Evolutionary conservation across 2,329 filamentous ascomycete genomes (phyloP).

Genomic region (Alternaria infectoria): DNA sequence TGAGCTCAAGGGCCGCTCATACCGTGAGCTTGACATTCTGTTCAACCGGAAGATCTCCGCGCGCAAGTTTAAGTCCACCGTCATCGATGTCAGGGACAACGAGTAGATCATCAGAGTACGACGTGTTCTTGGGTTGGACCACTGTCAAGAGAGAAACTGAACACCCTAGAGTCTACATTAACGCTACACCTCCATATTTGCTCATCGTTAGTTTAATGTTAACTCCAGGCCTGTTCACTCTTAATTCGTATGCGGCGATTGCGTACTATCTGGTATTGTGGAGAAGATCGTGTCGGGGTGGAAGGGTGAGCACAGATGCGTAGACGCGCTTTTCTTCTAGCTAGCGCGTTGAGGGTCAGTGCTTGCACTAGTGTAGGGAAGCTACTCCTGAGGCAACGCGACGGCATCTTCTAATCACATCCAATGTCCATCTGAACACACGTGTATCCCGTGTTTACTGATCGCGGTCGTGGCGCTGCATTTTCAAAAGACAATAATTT

Average conservation of each 20-base stretch:
- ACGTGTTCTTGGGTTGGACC: not conserved
- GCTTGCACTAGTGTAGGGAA: not conserved
- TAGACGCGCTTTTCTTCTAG: not conserved
- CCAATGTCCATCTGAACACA: not conserved
- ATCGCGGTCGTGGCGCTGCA: not conserved
- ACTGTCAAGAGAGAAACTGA: not conserved
- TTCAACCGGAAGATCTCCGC: conserved; percentile 55
- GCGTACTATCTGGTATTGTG: not conserved
- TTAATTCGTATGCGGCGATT: not conserved
- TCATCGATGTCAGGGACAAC: conserved; percentile 65
- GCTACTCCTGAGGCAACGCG: not conserved
- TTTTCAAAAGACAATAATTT: not conserved
- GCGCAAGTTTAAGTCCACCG: conserved; percentile 62
- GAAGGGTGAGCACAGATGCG: not conserved
- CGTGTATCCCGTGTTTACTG: not conserved
- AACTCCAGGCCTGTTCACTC: not conserved
- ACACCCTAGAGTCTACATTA: not conserved
- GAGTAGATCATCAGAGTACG: conserved; percentile 55
- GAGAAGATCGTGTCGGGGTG: not conserved
- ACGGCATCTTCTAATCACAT: not conserved
- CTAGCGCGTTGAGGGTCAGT: not conserved
- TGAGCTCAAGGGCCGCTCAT: conserved; percentile 59
- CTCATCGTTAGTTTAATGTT: not conserved
- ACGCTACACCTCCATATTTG: not conserved
- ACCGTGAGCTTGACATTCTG: conserved; percentile 57